Evolutionary conservation across 768 basidiomycete genomes (phyloP), one percentile per base, ranked within the genome.

Genomic region (Mrakia frigida): DNA sequence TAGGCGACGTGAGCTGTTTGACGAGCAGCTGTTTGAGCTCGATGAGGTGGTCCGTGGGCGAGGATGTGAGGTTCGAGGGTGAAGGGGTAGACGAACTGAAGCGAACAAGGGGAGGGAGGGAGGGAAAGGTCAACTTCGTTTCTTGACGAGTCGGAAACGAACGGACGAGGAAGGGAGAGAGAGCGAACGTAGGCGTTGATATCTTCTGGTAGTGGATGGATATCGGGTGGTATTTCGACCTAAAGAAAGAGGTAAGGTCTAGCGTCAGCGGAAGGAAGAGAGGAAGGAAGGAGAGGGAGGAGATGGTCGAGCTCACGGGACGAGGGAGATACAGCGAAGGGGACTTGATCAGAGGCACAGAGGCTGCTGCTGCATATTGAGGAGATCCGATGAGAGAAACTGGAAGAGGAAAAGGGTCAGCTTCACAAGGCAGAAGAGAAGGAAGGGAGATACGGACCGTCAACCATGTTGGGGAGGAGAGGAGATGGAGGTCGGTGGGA

Each of bases 41-140:
- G 86, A 1, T 92, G 89, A 0, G 92, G 87, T 0, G 91, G 88
- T 81, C 92, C 92, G 56, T 92, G 84, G 1, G 89, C 88, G 72
- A 95, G 83, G 79, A 93, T 86, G 82, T 96, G 94, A 0, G 90
- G 88, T 81, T 98, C 96, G 71, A 98, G 87, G 4, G 94, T 91
- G 86, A 93, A 98, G 2, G 96, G 95, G 81, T 98, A 98, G 60
- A 92, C 96, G 80, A 98, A 97, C 95, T 98, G 82, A 52, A 41
- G 31, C 43, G 4, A 46, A 73, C n/a, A 16, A 70, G 71, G 41
- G 14, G 67, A 72, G 73, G 59, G 60, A 65, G 53, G 77, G 16
- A 18, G 33, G 33, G 61, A 63, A 74, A 7, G 70, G 73, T 53
- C 68, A 21, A 59, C 41, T 61, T 43, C 43, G 43, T 43, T 9